Evolutionary conservation across 2,329 filamentous ascomycete species (phyloP), one percentile per base, ranked within the genome.

Genomic region (Venturia oleaginea): DNA sequence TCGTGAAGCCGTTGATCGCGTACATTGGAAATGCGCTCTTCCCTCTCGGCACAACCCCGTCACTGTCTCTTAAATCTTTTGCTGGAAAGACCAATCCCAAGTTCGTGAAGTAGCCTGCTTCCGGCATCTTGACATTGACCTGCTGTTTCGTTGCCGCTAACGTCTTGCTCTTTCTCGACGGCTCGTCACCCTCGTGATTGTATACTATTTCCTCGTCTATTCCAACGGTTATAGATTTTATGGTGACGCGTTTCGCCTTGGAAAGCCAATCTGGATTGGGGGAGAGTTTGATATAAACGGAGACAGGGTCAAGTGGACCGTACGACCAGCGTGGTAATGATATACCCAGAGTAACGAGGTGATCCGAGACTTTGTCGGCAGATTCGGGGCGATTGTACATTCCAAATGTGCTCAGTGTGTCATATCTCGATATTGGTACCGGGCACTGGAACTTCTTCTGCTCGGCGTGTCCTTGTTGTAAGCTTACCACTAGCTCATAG

Each of bases 161-260:
- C 65, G 87, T 89, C 76, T 96, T 97, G 69, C 91, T 81, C 76
- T 96, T 97, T 68, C 91, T 90, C 38, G 90, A 90, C 34, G 92
- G 92, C 73, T 97, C 94, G 72, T 97, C 94, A 60, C 94, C 94
- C 76, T 97, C 93, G 37, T 94, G 94, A 69, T 99, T 97, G 77
- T 90, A 99, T n/a, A 94, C 95, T 66, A 97, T 96, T 74, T 97
- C 93, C 76, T 99, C 94, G 72, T 97, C 94, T 70, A 99, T 95
- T 15, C 86, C 86, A 51, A 97, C 87, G 1, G 92, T 96, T 69
- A 99, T 94, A 72, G 94, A 94, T 72, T 92, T 88, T 72, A 99
- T 95, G 54, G 91, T 93, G 63, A 97, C 92, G 73, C 90, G 90
- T 74, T 88, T 91, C 59, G 93, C 92, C 76, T 97, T 97, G 73